Percentiles rank a stretch among this genome's conserved stretches.
Conservation (phyloP, 1,284 basidiomycete genomes). For the Fomitopsis betulina region DNA sequence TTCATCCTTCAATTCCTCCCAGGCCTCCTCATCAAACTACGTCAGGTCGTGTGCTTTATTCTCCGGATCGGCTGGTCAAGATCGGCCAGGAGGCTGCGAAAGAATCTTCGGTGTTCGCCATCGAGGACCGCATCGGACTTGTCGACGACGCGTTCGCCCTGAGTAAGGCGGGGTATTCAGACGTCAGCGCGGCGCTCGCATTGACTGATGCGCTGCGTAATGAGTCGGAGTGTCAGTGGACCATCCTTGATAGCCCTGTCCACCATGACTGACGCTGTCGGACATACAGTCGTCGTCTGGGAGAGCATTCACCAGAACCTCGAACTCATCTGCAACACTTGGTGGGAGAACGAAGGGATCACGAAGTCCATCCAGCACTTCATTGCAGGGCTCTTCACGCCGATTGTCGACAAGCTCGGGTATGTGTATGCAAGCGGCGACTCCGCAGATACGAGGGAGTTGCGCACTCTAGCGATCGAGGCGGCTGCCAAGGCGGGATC, state of each 20-base stretch:
- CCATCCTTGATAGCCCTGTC: constrained; percentile 10
- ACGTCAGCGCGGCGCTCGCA: constrained; percentile 74
- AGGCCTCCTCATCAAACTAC: not conserved
- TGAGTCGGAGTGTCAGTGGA: constrained; percentile 78
- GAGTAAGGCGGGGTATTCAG: constrained; percentile 74
- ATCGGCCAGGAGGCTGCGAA: constrained; percentile 80
- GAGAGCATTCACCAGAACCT: constrained; percentile 57
- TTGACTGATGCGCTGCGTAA: constrained; percentile 65
- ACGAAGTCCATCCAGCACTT: constrained; percentile 61
- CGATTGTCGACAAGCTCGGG: constrained; percentile 77
- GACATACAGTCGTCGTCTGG: constrained; percentile 66
- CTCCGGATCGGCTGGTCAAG: constrained; percentile 72
- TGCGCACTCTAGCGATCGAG: constrained; percentile 76
- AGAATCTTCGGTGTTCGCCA: constrained; percentile 59
- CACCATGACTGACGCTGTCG: not conserved
- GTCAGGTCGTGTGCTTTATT: constrained; percentile 84
- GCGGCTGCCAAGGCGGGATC: constrained; percentile 66
- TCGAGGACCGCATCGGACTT: constrained; percentile 86
- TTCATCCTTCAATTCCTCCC: not conserved
- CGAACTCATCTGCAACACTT: constrained; percentile 56
- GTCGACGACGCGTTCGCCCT: constrained; percentile 81
- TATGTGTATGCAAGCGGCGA: constrained; percentile 75
- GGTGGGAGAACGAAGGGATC: constrained; percentile 81
- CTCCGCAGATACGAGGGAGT: constrained; percentile 64
- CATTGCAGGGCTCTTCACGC: constrained; percentile 72